Base-by-base conservation (phyloP, 192 early-diverging fungal genomes). In the Linnemannia hyalina region DNA sequence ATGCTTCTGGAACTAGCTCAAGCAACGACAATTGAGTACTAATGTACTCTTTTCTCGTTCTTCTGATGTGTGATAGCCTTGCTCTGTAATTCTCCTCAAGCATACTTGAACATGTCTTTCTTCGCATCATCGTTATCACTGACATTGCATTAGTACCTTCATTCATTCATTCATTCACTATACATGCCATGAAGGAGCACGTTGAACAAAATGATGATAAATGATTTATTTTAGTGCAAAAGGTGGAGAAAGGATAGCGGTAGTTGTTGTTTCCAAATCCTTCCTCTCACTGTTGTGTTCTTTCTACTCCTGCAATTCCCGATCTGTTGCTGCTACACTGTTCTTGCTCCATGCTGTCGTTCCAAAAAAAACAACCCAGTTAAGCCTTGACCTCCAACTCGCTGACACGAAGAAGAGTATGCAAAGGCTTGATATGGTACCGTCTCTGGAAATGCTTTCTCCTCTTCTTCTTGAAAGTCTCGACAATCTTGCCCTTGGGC, bases 401-500 rank as follows among this genome's bases (percentile, higher is more conserved):
- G 23, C 93, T 90, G 40, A 97, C 91, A 74, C 96, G 93, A 68
- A 97, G 88, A 68, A 95, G 91, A 0, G 96, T 97, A 76, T 95
- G 91, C 70, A 92, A 88, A 74, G 94, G 95, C 75, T 94, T 93
- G 82, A 95, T 93, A 32, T 90, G 89, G 63, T 94, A 91, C 6
- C 91, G 91, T 70, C 93, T 92, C 88, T 93, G 93, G 86, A 93
- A 92, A 55, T 93, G 92, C 72, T 95, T 97, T 89, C 95, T 94
- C 89, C 91, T 92, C 89, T 95, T 95, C 91, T 95, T 96, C 87
- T 97, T 97, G 70, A 93, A 89, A 23, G 93, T 93, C n/a, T 90
- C 89, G 46, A 95, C 89, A 54, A 92, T 90, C 77, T 94, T 93
- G 72, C 95, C 93, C 83, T 93, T 94, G 18, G 97, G 91, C 71